A percentile compares a stretch with the other conserved stretches of the same genome.
Conservation (phyloP, 1,284 basidiomycete genomes). For the Ustilago esculenta region DNA sequence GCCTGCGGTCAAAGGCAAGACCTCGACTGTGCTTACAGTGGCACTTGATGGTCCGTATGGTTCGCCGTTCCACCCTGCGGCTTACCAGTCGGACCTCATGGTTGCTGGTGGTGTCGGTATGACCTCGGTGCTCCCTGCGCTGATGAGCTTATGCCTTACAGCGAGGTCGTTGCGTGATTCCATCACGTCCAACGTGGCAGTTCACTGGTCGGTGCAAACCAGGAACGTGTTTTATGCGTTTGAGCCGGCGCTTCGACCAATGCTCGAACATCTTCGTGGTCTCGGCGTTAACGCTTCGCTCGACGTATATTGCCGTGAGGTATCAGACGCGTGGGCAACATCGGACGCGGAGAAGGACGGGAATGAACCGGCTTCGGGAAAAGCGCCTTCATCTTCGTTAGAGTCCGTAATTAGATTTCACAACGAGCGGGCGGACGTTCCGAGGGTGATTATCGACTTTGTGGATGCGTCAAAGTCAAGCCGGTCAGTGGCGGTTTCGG, state of each 20-base stretch:
- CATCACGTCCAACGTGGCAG: slow-evolving; percentile 9
- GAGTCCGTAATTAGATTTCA: slow-evolving; percentile 14
- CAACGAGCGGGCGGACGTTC: slow-evolving; percentile 12
- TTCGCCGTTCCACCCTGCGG: slow-evolving; percentile 17
- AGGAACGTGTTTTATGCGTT: slow-evolving; percentile 23
- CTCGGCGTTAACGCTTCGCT: slow-evolving; percentile 22
- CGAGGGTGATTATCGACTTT: slow-evolving; percentile 2
- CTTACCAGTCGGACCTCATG: slow-evolving; percentile 39
- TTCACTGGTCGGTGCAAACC: slow-evolving; percentile 30
- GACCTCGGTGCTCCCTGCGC: slow-evolving; percentile 35
- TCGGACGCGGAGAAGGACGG: background rate
- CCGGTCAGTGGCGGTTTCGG: slow-evolving; percentile 24
- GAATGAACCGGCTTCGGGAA: background rate
- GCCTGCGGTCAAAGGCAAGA: slow-evolving; percentile 19
- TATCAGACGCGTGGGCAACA: no score
- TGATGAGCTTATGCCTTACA: slow-evolving; percentile 36
- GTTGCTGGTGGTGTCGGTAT: slow-evolving; percentile 54
- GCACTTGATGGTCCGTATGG: slow-evolving; percentile 59
- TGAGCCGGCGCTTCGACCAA: slow-evolving; percentile 7
- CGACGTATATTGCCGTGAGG: slow-evolving; percentile 28
- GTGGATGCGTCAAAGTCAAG: background rate
- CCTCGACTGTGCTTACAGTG: slow-evolving; percentile 7
- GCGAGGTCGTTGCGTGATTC: slow-evolving; percentile 2
- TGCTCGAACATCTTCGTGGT: slow-evolving; percentile 19
- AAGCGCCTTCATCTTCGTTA: no score